Conservation (phyloP, 805 yeast species). For the Candida boleticola region DNA sequence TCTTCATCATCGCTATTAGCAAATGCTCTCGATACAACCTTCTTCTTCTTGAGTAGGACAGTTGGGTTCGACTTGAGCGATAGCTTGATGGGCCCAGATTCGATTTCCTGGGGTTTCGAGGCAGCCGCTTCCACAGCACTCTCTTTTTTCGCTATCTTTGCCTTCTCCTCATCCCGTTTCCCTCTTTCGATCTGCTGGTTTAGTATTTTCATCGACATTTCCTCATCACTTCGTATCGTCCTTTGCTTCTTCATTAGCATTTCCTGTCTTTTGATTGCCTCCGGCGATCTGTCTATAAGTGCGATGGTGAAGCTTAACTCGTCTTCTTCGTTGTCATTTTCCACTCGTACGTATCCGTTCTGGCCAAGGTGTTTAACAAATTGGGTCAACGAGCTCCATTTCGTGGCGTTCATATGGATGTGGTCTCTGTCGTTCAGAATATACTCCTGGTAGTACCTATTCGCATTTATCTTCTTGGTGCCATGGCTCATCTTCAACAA, state of each 20-base stretch:
- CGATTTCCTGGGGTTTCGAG: no score
- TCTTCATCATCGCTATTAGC: slow-evolving; percentile 9
- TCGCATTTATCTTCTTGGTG: slow-evolving; percentile 73
- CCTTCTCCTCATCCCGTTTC: slow-evolving; percentile 7
- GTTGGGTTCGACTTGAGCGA: slow-evolving; percentile 8
- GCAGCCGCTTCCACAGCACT: neutral
- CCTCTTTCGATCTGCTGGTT: slow-evolving; percentile 54
- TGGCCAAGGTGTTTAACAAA: slow-evolving; percentile 63
- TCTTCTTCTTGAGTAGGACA: neutral
- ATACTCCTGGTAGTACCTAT: slow-evolving; percentile 86
- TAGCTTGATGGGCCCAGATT: slow-evolving; percentile 20
- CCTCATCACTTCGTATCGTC: slow-evolving; percentile 44
- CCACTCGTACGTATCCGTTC: slow-evolving; percentile 55
- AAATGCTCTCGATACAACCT: neutral
- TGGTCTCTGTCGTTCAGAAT: slow-evolving; percentile 75
- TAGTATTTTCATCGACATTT: slow-evolving; percentile 40
- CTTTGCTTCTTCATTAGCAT: slow-evolving; percentile 33
- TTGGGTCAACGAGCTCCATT: slow-evolving; percentile 67
- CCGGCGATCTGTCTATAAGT: slow-evolving; percentile 43
- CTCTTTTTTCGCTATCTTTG: neutral
- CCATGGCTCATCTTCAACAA: slow-evolving; percentile 72
- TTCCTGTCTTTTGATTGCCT: slow-evolving; percentile 41
- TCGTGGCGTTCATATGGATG: slow-evolving; percentile 87
- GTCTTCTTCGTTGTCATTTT: slow-evolving; percentile 18
- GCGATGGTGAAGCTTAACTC: slow-evolving; percentile 35